Evolutionary conservation across 169 alveolate species (phyloP).

Genomic region (Theileria annulata): DNA sequence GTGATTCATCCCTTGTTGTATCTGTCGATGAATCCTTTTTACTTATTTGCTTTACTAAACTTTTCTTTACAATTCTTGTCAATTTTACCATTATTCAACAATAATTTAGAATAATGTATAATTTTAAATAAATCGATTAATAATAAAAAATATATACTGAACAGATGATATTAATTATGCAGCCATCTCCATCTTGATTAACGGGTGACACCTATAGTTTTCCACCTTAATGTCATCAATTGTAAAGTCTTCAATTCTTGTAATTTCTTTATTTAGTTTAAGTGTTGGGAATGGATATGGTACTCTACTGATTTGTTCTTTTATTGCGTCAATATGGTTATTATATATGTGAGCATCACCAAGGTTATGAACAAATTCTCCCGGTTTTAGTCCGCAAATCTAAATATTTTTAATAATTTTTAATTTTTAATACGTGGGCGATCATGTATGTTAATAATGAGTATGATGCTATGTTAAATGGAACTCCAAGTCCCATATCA

Average conservation of each 20-base stretch:
- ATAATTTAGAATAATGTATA: neutral
- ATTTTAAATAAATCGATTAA: neutral
- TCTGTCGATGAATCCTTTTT: slow-evolving; percentile 8
- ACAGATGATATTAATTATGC: slow-evolving; percentile 59
- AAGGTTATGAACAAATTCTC: slow-evolving; percentile 91
- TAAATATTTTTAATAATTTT: slow-evolving; percentile 13
- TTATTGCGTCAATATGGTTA: slow-evolving; percentile 91
- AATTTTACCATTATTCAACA: slow-evolving; percentile 52
- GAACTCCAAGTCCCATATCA: slow-evolving; percentile 98
- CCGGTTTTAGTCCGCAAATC: slow-evolving; percentile 84
- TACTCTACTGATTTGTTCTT: slow-evolving; percentile 85
- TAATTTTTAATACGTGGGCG: slow-evolving; percentile 86
- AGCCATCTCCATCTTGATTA: slow-evolving; percentile 90
- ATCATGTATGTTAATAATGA: slow-evolving; percentile 93
- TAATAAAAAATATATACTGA: slow-evolving; percentile 8
- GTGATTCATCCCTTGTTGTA: slow-evolving; percentile 39
- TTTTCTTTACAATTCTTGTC: slow-evolving; percentile 58
- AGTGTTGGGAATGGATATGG: slow-evolving; percentile 97
- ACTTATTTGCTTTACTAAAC: slow-evolving; percentile 21
- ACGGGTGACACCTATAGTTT: slow-evolving; percentile 88
- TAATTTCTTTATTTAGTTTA: slow-evolving; percentile 83
- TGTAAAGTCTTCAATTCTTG: slow-evolving; percentile 87
- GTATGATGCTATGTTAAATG: slow-evolving; percentile 97
- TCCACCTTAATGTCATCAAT: slow-evolving; percentile 86
- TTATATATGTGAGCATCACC: slow-evolving; percentile 96